Base-by-base conservation (phyloP, 768 basidiomycete genomes). In the Lentinula sp. region DNA sequence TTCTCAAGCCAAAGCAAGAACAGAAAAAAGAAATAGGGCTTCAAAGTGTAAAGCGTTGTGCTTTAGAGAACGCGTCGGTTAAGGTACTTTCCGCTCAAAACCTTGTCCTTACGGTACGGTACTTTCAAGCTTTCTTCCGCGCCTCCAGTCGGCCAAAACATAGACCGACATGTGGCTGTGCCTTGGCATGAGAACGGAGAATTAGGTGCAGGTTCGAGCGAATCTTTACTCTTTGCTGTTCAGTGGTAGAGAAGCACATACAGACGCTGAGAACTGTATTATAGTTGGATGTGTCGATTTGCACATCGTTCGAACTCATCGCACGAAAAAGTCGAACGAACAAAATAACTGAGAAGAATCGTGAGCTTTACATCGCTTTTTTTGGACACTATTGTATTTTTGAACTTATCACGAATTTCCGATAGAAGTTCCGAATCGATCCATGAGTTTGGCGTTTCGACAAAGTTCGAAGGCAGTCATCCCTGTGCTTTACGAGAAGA, bases 401-500 rank as follows among this genome's bases (percentile, higher is more conserved):
- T 32, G 50, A 51, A 51, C 46, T 48, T 48, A 45, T 45, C 43
- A 45, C n/a, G 49, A 50, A 9, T n/a, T 56, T 56, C 55, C 55
- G 55, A 56, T 56, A 39, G 55, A 56, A 56, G 40, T 56, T 43
- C 53, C 53, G 53, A 54, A 21, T 37, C 32, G 34, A 54, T 39
- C 53, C 53, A 34, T 39, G 37, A 18, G 37, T 21, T 54, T 39
- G 53, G 53, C 53, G 53, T 56, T 28, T 56, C 23, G 39, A 54
- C 53, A 39, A 54, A 10, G 37, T 37, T 43, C 21, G 40, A 55
- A 56, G 32, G 23, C 40, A 56, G 39, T 54, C 53, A 54, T 54
- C 55, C 39, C 55, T 56, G 55, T 56, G 55, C 46, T 48, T 48
- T 56, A 56, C 55, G 55, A 43, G 39, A 56, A 48, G 40, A 56